These are phyloP conservation scores for Saturnispora gosingensis DNA, from an alignment of 805 yeast genomes.

Conservation along the genomic window DNA sequence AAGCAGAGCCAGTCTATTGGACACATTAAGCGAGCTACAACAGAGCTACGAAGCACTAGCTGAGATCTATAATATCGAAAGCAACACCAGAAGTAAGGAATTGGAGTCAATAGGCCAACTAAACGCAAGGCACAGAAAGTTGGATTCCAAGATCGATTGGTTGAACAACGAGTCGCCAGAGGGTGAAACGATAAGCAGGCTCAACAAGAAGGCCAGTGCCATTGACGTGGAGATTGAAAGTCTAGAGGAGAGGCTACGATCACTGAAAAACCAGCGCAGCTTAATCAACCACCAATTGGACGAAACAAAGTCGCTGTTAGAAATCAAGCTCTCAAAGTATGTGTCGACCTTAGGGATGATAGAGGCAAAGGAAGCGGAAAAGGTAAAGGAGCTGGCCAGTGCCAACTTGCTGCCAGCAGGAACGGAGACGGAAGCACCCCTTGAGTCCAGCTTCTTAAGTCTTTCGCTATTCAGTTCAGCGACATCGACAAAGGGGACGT, in stretches of 20 bases:
- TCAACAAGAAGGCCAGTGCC: constrained; percentile 27
- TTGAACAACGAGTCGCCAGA: constrained; percentile 33
- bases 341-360: constrained; percentile 27
- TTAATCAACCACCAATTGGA: constrained; percentile 32
- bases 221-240: constrained; percentile 32
- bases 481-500: neutral
- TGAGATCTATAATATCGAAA: constrained; percentile 37
- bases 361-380: constrained; percentile 14
- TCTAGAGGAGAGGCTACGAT: constrained; percentile 29
- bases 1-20: neutral
- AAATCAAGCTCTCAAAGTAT: constrained; percentile 37
- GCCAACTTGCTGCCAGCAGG: neutral
- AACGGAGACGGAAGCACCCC: neutral
- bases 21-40: constrained; percentile 27
- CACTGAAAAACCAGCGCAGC: constrained; percentile 28
- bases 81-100: constrained; percentile 8
- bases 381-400: neutral
- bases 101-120: constrained; percentile 16
- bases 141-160: constrained; percentile 29
- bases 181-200: constrained; percentile 32
- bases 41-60: constrained; percentile 35
- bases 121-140: constrained; percentile 31
- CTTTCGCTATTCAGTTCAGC: neutral
- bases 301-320: constrained; percentile 41
- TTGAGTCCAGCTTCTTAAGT: neutral